Evolutionary conservation across 306 rosid genomes (phyloP), one percentile per base, ranked within the genome.

Genomic region (Parietaria judaica): DNA sequence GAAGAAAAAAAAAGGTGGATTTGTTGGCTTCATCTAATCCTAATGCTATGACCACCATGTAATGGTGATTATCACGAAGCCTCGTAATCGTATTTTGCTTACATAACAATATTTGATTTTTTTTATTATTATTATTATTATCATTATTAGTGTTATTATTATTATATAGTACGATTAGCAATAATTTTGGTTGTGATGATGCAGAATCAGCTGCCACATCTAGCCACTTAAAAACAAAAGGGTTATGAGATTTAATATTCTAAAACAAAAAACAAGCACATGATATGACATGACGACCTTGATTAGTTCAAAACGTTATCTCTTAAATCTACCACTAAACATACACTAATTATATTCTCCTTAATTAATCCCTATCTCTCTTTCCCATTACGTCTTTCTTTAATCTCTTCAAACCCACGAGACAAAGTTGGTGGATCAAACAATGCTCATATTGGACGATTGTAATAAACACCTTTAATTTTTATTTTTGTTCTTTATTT

Each of bases 271-370:
- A 36, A 5, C 6, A 56, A 23, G 38, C 6, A 10, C 44, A 56
- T 36, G 53, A 56, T 44, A 41, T 7, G 51, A 47, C 8, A 31
- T 46, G 51, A 48, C 53, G 13, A 46, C 7, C 23, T 62, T 62
- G 43, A 35, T 62, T 14, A 34, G 55, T 62, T 62, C 54, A 46
- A 47, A 61, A 49, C 36, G 31, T 62, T 47, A 62, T 62, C 66
- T 34, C 55, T 11, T 62, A 12, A 4, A 11, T 14, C 31, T 23
- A 31, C 43, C 66, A 62, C 54, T 47, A 11, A 45, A 60, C 11
- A 58, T 15, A 58, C 14, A 14, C 11, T 54, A 58, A 12, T 60
- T 16, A 17, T 43, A 9, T 11, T 38, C 17, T 12, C 52, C 37
- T 16, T 10, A 16, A 17, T 23, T 23, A 23, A 23, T 23, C 31